Evolutionary conservation across 345 rosid genomes (phyloP).

Genomic region (Bruguiera parviflora): DNA sequence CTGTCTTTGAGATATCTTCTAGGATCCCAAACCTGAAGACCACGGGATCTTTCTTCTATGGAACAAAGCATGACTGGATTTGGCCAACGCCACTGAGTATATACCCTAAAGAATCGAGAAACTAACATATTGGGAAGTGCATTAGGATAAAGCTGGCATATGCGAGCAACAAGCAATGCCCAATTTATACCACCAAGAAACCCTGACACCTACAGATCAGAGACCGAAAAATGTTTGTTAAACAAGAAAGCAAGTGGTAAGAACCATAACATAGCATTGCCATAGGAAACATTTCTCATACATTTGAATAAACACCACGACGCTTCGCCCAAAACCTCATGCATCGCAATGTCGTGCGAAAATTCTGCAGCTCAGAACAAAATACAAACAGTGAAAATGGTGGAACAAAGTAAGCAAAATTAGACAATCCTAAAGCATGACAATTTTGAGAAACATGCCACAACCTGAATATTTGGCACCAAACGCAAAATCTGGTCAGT

Average conservation of each 20-base stretch:
- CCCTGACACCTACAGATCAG: constrained; percentile 67
- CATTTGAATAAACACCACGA: constrained; percentile 98
- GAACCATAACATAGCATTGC: constrained; percentile 9
- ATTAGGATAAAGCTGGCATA: constrained; percentile 96
- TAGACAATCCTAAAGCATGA: not conserved
- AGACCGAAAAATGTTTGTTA: not conserved
- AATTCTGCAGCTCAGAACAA: constrained; percentile 48
- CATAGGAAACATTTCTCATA: constrained; percentile 28
- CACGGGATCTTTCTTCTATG: constrained; percentile 82
- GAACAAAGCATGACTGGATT: constrained; percentile 92
- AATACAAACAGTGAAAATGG: constrained; percentile 17
- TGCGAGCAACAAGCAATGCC: constrained; percentile 99
- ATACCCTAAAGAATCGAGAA: constrained; percentile 91
- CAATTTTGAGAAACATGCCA: constrained; percentile 10
- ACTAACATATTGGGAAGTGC: constrained; percentile 91
- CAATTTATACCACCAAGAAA: constrained; percentile 99
- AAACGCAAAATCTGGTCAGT: constrained; percentile 96
- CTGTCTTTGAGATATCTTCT: constrained; percentile 81
- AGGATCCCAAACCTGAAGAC: constrained; percentile 97
- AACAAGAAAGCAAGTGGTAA: constrained; percentile 3
- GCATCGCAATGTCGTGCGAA: constrained; percentile 90
- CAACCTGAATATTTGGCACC: constrained; percentile 95
- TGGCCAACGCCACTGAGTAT: constrained; percentile 97
- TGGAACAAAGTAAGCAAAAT: not conserved
- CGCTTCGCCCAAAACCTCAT: constrained; percentile 96